These are phyloP conservation scores for Leucaena leucocephala DNA, from an alignment of 306 rosid genomes.

Conservation along the genomic window DNA sequence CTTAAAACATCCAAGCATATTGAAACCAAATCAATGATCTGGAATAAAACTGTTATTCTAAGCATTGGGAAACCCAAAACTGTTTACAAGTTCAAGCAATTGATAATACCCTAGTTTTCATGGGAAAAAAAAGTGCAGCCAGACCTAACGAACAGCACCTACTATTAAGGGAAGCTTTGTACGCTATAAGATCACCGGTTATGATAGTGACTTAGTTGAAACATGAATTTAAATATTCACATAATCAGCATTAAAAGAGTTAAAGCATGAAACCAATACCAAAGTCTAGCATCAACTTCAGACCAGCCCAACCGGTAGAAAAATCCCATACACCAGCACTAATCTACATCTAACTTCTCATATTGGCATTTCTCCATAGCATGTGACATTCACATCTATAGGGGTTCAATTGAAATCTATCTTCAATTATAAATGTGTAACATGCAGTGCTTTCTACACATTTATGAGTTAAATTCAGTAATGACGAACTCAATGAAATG, in stretches of 20 bases:
- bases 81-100: background rate
- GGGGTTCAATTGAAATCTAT: background rate
- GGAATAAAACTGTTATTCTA: background rate
- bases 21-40: conserved; percentile 4
- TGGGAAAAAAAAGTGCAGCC: background rate
- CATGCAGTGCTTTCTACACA: background rate
- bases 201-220: conserved; percentile 11
- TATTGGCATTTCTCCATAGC: background rate
- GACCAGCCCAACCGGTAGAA: background rate
- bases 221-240: background rate
- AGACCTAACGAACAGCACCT: conserved; percentile 8
- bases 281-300: conserved; percentile 3
- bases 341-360: conserved; percentile 5
- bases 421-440: background rate
- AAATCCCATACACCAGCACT: background rate
- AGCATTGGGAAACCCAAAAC: background rate
- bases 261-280: background rate
- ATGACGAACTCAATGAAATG: background rate
- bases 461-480: background rate
- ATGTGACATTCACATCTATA: background rate
- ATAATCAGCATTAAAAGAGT: background rate
- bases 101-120: conserved; percentile 1
- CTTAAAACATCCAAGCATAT: background rate
- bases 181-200: background rate
- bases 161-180: background rate